Evolutionary conservation across 75 land plant species (phyloP).

Genomic region (Picea sitchensis): DNA sequence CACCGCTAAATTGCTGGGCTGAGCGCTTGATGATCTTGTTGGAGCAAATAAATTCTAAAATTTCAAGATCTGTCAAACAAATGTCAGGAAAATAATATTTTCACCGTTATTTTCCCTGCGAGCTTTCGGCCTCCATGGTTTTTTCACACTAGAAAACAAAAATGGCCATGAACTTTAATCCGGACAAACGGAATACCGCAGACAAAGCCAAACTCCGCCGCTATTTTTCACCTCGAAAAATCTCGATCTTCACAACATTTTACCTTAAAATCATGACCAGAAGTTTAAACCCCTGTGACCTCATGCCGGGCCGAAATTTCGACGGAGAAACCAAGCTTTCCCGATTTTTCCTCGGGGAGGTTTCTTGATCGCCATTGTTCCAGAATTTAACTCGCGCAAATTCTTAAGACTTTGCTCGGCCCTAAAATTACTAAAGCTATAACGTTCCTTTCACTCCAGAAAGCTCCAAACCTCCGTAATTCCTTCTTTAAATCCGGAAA

Average conservation of each 20-base stretch:
- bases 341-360: background rate
- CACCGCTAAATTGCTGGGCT: too few species aligned
- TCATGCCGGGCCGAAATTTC: background rate
- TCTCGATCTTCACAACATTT: background rate
- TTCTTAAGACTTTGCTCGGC: background rate
- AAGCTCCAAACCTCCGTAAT: background rate
- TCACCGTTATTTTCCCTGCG: background rate
- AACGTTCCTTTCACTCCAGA: background rate
- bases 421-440: background rate
- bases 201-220: constrained; percentile 11
- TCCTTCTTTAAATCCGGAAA: background rate
- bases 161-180: background rate
- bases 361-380: background rate
- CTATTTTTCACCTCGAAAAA: constrained; percentile 4
- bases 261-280: background rate
- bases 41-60: background rate
- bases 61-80: background rate
- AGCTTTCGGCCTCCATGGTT: background rate
- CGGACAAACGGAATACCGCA: constrained; percentile 1
- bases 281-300: background rate
- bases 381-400: background rate
- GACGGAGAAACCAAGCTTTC: background rate
- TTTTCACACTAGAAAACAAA: background rate
- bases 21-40: too few species aligned
- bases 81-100: background rate